phyloP scores from a whole-genome alignment of 768 basidiomycete species.

The Termitomyces sp. region DNA sequence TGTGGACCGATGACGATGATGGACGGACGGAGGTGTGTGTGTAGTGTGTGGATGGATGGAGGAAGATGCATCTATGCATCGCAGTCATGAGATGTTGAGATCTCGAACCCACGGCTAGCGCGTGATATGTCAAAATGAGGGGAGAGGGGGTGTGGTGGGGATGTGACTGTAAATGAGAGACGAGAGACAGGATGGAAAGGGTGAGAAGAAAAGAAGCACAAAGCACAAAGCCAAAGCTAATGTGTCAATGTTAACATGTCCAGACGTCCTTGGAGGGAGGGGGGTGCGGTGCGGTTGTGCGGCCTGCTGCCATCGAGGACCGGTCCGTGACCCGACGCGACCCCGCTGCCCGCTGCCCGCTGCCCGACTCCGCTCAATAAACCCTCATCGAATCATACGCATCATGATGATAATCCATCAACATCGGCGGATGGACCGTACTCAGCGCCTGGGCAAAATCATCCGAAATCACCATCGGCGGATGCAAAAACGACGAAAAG shows the following conservation, averaged over 20 bases:
- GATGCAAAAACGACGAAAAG: slow-evolving; percentile 42
- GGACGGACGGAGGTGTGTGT: too few relatives aligned
- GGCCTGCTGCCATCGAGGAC: too few relatives aligned
- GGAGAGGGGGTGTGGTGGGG: neutral
- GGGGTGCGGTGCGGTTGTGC: too few relatives aligned
- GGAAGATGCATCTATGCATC: neutral
- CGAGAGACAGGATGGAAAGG: too few relatives aligned
- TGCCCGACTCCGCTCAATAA: slow-evolving; percentile 4
- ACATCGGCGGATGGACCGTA: slow-evolving; percentile 19
- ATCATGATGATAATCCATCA: slow-evolving; percentile 17
- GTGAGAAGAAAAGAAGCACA: neutral
- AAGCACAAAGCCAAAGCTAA: neutral
- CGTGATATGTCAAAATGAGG: neutral
- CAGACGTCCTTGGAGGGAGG: too few relatives aligned
- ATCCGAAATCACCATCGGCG: slow-evolving; percentile 36
- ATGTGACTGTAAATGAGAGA: too few relatives aligned
- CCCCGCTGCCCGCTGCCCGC: too few relatives aligned
- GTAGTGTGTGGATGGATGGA: too few relatives aligned
- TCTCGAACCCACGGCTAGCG: neutral
- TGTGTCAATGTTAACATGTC: too few relatives aligned
- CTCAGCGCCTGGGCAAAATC: slow-evolving; percentile 16
- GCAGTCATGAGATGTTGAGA: slow-evolving; percentile 8
- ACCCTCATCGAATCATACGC: slow-evolving; percentile 20
- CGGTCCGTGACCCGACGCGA: too few relatives aligned
- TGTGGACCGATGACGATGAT: too few relatives aligned